Evolutionary conservation across 495 filamentous ascomycete genomes (phyloP).

Genomic region (Aspergillus indologenus): DNA sequence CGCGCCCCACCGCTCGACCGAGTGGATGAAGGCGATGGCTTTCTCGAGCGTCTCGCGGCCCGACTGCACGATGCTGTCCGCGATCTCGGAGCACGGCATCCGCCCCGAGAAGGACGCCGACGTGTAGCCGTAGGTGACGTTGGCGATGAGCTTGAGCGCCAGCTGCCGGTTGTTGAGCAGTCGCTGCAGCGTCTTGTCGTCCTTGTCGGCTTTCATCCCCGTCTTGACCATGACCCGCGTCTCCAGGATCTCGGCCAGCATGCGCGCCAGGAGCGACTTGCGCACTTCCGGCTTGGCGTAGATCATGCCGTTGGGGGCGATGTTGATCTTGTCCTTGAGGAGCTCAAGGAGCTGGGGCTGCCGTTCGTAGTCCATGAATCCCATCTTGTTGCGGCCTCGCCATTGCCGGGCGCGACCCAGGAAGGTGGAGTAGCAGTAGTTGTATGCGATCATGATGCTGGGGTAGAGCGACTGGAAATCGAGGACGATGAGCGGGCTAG

Average conservation of each 20-base stretch:
- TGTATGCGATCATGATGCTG: constrained; percentile 98
- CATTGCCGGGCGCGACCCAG: constrained; percentile 80
- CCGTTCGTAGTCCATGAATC: constrained; percentile 79
- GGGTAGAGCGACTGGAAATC: constrained; percentile 98
- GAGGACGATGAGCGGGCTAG: constrained; percentile 80
- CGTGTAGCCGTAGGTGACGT: constrained; percentile 97
- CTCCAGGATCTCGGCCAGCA: constrained; percentile 94
- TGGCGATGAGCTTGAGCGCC: constrained; percentile 94
- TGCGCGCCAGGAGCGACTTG: constrained; percentile 89
- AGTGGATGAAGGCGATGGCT: constrained; percentile 90
- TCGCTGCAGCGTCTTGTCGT: constrained; percentile 81
- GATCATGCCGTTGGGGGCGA: constrained; percentile 95
- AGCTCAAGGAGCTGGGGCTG: constrained; percentile 71
- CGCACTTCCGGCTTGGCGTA: constrained; percentile 83
- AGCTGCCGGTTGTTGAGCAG: constrained; percentile 92
- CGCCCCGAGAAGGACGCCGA: constrained; percentile 92
- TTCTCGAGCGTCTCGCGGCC: constrained; percentile 92
- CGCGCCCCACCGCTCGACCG: constrained; percentile 79
- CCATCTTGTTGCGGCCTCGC: constrained; percentile 93
- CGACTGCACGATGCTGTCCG: constrained; percentile 96
- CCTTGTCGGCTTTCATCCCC: constrained; percentile 92
- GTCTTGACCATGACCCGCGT: constrained; percentile 97
- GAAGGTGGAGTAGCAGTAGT: constrained; percentile 98
- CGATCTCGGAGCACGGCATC: constrained; percentile 98
- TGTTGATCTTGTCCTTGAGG: constrained; percentile 82